Evolutionary conservation across 805 yeast species (phyloP).

Genomic region (Saccharomycopsis lassenensis): DNA sequence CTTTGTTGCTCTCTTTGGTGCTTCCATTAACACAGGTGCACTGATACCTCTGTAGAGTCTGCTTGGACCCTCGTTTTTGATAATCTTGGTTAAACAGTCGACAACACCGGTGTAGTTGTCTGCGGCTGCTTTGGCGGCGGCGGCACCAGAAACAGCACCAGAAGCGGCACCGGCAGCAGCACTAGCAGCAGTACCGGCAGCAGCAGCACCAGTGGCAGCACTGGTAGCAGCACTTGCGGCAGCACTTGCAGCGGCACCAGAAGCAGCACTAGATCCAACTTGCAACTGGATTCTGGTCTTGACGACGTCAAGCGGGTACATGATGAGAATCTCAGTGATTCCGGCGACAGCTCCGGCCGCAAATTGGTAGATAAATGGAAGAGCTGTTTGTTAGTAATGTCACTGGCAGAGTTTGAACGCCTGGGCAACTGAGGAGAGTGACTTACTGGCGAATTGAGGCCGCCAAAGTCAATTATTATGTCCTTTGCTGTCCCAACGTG

Average conservation of each 20-base stretch:
- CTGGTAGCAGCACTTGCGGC: conserved; percentile 1
- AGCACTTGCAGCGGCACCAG: conserved; percentile 18
- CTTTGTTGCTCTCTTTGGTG: conserved; percentile 97
- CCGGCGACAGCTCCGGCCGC: conserved; percentile 94
- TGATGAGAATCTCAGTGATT: conserved; percentile 85
- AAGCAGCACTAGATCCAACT: conserved; percentile 28
- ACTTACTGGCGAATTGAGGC: too few species aligned
- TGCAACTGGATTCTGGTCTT: conserved; percentile 93
- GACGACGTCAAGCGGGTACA: conserved; percentile 96
- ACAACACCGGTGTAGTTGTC: conserved; percentile 64
- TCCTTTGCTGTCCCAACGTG: too few species aligned
- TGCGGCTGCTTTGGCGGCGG: not conserved
- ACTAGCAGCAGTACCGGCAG: conserved; percentile 19
- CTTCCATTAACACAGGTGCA: conserved; percentile 98
- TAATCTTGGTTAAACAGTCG: conserved; percentile 74
- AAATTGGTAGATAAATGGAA: conserved; percentile 90
- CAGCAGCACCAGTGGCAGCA: conserved; percentile 28
- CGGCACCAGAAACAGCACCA: conserved; percentile 13
- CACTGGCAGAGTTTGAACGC: too few species aligned
- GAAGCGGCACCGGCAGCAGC: conserved; percentile 14
- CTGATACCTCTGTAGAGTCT: conserved; percentile 86
- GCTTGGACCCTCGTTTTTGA: conserved; percentile 74
- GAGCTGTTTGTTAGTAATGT: too few species aligned
- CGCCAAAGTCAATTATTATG: too few species aligned
- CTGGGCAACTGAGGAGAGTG: too few species aligned